A percentile compares a stretch with the other conserved stretches of the same genome.
phyloP scores from a whole-genome alignment of 1,284 basidiomycete species.

The Coniferiporia sulphurascens region DNA sequence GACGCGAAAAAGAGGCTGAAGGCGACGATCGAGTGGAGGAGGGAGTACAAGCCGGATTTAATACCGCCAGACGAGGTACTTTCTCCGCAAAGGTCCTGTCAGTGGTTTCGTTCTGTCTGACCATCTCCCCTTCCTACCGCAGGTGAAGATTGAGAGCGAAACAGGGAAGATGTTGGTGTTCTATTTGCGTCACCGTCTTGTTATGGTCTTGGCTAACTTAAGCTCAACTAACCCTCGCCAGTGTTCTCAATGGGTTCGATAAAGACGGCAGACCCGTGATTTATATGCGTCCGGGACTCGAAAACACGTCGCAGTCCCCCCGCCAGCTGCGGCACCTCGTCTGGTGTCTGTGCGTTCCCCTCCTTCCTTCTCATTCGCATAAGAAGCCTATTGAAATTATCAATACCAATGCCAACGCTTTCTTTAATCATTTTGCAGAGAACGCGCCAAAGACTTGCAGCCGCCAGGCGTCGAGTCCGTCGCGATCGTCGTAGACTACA shows the following conservation, averaged over 20 bases:
- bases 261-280: slow-evolving; percentile 76
- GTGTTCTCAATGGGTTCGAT: slow-evolving; percentile 80
- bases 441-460: slow-evolving; percentile 83
- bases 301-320: slow-evolving; percentile 73
- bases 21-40: slow-evolving; percentile 74
- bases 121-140: neutral
- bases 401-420: neutral
- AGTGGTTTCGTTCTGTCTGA: neutral
- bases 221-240: slow-evolving; percentile 26
- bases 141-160: slow-evolving; percentile 70
- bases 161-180: slow-evolving; percentile 80
- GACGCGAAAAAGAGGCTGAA: slow-evolving; percentile 76
- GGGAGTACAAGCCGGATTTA: slow-evolving; percentile 77
- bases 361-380: neutral
- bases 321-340: slow-evolving; percentile 80
- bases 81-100: neutral
- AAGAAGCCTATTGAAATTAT: slow-evolving; percentile 8
- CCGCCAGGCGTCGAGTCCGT: slow-evolving; percentile 77
- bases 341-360: slow-evolving; percentile 67
- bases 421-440: slow-evolving; percentile 38
- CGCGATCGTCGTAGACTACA: slow-evolving; percentile 82
- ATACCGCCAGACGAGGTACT: slow-evolving; percentile 70
- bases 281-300: slow-evolving; percentile 79
- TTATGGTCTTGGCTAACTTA: neutral
- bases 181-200: neutral